Base-by-base conservation (phyloP, 2,329 filamentous ascomycete genomes). In the Fusarium pininemorale region DNA sequence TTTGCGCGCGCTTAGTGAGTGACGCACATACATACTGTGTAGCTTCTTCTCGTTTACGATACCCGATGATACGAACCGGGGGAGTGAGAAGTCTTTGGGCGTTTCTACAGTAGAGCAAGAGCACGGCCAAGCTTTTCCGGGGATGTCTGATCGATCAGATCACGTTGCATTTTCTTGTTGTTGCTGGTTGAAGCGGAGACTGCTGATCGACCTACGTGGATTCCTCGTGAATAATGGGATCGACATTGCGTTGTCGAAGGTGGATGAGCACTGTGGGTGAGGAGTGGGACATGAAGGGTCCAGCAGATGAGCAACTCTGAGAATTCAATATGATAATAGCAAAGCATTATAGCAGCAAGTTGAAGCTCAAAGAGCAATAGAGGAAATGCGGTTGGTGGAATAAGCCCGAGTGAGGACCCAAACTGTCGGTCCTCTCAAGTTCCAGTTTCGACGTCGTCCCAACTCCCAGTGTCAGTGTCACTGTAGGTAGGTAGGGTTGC, bases 61-160 rank as follows among this genome's bases (percentile, higher is more conserved):
- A 69, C 44, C 45, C 50, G 57, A 69, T 15, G 50, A 35, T 30
- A 53, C 26, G 70, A 71, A 50, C 56, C 39, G 38, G 64, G 64
- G 57, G 69, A 55, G 35, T 41, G 35, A 41, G 51, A 41, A 55
- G 35, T 30, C 11, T n/a, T 41, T 39, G 67, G 66, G 70, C 22
- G 71, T 72, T 72, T 58, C 30, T 64, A 28, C 39, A 66, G 58
- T 58, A 66, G 65, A 63, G 58, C 58, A 68, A 66, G 51, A 60
- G 61, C 53, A 71, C 73, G 74, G 59, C 24, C 60, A 68, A 60
- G 61, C 67, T 72, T 74, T 71, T 55, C 71, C 42, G 58, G 70
- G 70, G 54, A 60, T 42, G 54, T 51, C 50, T 70, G 72, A 74
- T 74, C 72, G 72, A 74, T 74, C 66, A 74, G 67, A 74, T 74